Evolutionary conservation across 2,329 filamentous ascomycete species (phyloP), one percentile per base, ranked within the genome.

Genomic region (Emmonsiellopsis sp.): DNA sequence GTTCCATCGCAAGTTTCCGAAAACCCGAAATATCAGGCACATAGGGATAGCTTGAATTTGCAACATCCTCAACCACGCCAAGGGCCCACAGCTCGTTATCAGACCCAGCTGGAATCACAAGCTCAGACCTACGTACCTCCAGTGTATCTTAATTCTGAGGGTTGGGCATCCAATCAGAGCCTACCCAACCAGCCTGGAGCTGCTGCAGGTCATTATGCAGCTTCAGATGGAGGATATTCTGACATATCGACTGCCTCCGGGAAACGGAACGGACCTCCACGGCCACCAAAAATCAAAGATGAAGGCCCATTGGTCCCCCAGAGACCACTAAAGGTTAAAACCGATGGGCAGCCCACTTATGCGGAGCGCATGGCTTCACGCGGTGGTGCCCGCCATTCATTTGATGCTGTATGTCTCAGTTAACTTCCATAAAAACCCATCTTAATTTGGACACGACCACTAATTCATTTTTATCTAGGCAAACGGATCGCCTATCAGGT

Each of bases 11-110:
- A 79, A 51, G 67, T 78, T 20, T 75, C 74, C 42, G 78, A 71
- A 47, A 78, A 80, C 54, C 82, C 82, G 13, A 84, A 84, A 59
- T 85, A 85, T 61, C 79, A 82, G 59, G 81, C 80, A 55, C 79
- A 84, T 60, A 78, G 82, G 55, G 81, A 83, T 63, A 84, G 80
- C 49, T 65, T 84, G 54, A 80, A 84, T 58, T 68, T 85, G 43
- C 77, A 84, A 60, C 82, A 85, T 62, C 82, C 82, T 10, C 82
- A 85, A 63, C 82, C 82, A 11, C 76, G 81, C 37, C 79, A 78
- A 56, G 82, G 82, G 2, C 78, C 80, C 2, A 83, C 81, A 2
- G 76, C 77, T 40, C 79, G 81, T 38, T 82, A 83, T 61, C 81
- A 84, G 62, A 77, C 76, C 51, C 77, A 80, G 16, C 72, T 85